Evolutionary conservation across 2,329 filamentous ascomycete genomes (phyloP), one percentile per base, ranked within the genome.

Genomic region (Pleomassaria siparia): DNA sequence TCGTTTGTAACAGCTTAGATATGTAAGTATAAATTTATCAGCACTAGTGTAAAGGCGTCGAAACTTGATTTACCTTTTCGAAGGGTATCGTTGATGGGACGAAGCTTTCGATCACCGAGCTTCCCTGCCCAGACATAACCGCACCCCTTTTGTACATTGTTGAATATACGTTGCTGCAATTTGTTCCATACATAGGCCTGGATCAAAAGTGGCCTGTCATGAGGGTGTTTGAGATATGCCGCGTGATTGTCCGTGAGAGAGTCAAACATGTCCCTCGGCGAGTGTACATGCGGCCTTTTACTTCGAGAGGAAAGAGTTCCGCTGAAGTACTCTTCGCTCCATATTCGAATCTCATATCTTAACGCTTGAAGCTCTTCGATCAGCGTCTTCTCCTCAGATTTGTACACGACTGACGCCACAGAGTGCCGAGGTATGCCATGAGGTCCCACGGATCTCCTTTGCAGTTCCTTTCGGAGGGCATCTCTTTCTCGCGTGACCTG

Each of bases 61-160:
- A 37, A 46, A 40, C n/a, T n/a, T n/a, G n/a, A n/a, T 43, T 29
- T 58, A 66, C 66, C 65, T 60, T 69, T 67, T 16, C 67, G 58
- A 33, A 71, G 51, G 2, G 63, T 68, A 42, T 71, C 67, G 42
- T 71, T 70, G 43, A 71, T 55, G 9, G 63, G 59, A 2, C 67
- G 63, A 8, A 71, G 53, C 21, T 68, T 67, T 40, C 62, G 59
- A 50, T 71, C 67, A 18, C 67, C 67, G n/a, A 70, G 54, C 42
- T 64, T 68, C 24, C 66, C 67, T 1, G 67, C 67, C 67, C 67
- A 71, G 9, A 69, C 54, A 44, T 71, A 71, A 25, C 67, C 67
- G 44, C 64, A 64, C 16, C 67, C 67, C 32, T 66, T 67, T 28
- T 61, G 48, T 43, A 66, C 60, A 21, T 60, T 69, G 55, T 58